phyloP scores from a whole-genome alignment of 257 asterid genomes.

The Nicotiana obtusifolia region DNA sequence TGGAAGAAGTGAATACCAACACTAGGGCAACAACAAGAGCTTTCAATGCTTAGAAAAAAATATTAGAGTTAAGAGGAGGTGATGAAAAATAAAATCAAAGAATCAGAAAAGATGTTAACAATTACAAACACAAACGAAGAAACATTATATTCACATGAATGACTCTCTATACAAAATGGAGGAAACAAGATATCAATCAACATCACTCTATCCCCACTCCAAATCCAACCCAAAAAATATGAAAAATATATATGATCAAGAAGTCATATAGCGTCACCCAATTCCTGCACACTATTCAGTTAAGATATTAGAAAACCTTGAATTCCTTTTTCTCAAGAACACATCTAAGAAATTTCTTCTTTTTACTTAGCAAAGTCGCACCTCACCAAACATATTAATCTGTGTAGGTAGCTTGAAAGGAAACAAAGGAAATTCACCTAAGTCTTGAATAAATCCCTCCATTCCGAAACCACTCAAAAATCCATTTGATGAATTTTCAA shows the following conservation, averaged over 20 bases:
- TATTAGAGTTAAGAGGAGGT: not conserved
- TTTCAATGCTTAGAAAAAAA: not conserved
- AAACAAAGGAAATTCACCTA: constrained; percentile 34
- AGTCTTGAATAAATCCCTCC: constrained; percentile 47
- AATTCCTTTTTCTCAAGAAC: not conserved
- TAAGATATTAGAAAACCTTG: not conserved
- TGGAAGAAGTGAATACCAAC: too few species aligned
- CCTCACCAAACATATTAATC: constrained; percentile 39
- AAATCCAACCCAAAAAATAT: not conserved
- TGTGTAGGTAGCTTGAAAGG: constrained; percentile 40
- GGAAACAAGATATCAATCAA: not conserved
- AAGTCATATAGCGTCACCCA: not conserved
- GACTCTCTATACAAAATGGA: constrained; percentile 10
- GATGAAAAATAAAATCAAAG: not conserved
- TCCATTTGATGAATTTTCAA: constrained; percentile 21
- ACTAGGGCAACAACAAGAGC: not conserved
- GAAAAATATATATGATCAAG: not conserved
- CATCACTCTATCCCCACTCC: not conserved
- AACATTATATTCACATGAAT: not conserved
- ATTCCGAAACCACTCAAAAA: constrained; percentile 38
- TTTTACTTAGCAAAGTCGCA: constrained; percentile 33
- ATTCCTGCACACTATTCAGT: not conserved
- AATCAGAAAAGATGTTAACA: not conserved
- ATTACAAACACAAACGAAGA: not conserved
- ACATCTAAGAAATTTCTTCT: not conserved